Percentiles rank a stretch among this genome's conserved stretches.
Conservation (phyloP, 2,329 filamentous ascomycete species). For the Dactylellina haptotyla region DNA sequence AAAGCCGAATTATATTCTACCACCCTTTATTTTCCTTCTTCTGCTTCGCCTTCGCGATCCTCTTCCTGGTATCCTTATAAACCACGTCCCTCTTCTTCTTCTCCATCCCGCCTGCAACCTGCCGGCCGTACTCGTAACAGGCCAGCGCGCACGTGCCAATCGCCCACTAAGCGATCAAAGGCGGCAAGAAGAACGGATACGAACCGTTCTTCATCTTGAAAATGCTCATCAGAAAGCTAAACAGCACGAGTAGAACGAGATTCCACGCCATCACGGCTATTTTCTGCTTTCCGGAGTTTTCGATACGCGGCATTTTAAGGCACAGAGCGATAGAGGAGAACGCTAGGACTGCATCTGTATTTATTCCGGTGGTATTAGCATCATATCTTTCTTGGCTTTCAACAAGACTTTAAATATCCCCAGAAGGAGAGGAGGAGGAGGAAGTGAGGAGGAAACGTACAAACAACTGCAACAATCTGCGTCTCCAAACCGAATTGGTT, state of each 20-base stretch:
- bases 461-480: slow-evolving; percentile 91
- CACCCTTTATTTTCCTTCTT: slow-evolving; percentile 3
- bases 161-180: slow-evolving; percentile 69
- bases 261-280: slow-evolving; percentile 83
- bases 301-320: slow-evolving; percentile 89
- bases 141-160: background rate
- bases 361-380: background rate
- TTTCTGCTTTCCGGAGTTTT: slow-evolving; percentile 79
- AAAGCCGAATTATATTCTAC: background rate
- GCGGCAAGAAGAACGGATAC: slow-evolving; percentile 93
- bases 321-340: slow-evolving; percentile 92
- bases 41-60: background rate
- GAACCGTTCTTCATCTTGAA: slow-evolving; percentile 95
- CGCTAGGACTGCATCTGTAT: slow-evolving; percentile 77
- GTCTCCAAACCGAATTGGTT: slow-evolving; percentile 94
- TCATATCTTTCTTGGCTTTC: background rate
- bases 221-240: slow-evolving; percentile 92
- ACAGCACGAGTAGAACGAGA: slow-evolving; percentile 79
- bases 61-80: background rate
- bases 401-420: background rate
- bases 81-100: background rate
- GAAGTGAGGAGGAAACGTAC: slow-evolving; percentile 69
- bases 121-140: background rate
- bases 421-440: slow-evolving; percentile 4
- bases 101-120: background rate